Percentiles rank a stretch among this genome's conserved stretches.
Conservation (phyloP, 2,329 filamentous ascomycete genomes). For the Exophiala aquamarina region DNA sequence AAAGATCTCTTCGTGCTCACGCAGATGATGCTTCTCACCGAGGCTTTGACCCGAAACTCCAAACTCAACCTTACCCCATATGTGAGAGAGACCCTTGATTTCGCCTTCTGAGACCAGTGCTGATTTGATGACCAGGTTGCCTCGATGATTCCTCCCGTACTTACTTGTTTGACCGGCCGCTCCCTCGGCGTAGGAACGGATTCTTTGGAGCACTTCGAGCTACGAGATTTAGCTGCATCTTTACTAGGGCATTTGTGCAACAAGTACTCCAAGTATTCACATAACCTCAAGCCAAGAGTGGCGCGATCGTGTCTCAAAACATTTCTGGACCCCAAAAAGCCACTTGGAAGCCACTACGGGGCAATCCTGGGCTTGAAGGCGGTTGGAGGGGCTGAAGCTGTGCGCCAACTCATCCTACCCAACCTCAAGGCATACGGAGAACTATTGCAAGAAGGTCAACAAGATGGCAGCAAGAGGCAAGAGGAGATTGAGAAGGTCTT, state of each 20-base stretch:
- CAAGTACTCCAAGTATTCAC: constrained; percentile 78
- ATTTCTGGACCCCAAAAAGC: constrained; percentile 82
- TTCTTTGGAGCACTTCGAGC: constrained; percentile 65
- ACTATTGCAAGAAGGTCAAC: constrained; percentile 57
- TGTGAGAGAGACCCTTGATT: constrained; percentile 37
- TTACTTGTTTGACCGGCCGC: constrained; percentile 86
- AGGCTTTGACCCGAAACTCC: constrained; percentile 79
- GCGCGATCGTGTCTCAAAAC: constrained; percentile 91
- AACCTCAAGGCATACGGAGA: constrained; percentile 66
- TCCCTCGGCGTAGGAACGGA: constrained; percentile 65
- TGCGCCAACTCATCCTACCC: constrained; percentile 64
- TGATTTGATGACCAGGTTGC: constrained; percentile 45
- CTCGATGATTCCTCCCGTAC: constrained; percentile 76
- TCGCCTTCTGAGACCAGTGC: neutral
- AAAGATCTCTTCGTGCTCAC: constrained; percentile 86
- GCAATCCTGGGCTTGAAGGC: constrained; percentile 77
- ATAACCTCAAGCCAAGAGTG: constrained; percentile 80
- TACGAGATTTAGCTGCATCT: constrained; percentile 81
- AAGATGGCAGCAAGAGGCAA: constrained; percentile 49
- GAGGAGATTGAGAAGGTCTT: constrained; percentile 63
- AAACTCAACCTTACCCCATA: constrained; percentile 74
- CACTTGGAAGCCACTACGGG: constrained; percentile 83
- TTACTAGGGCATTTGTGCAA: constrained; percentile 75
- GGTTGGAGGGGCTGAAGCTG: constrained; percentile 68
- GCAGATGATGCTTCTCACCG: constrained; percentile 88